Evolutionary conservation across 73 alveolate species (phyloP).

Genomic region (Uronychia binucleata): DNA sequence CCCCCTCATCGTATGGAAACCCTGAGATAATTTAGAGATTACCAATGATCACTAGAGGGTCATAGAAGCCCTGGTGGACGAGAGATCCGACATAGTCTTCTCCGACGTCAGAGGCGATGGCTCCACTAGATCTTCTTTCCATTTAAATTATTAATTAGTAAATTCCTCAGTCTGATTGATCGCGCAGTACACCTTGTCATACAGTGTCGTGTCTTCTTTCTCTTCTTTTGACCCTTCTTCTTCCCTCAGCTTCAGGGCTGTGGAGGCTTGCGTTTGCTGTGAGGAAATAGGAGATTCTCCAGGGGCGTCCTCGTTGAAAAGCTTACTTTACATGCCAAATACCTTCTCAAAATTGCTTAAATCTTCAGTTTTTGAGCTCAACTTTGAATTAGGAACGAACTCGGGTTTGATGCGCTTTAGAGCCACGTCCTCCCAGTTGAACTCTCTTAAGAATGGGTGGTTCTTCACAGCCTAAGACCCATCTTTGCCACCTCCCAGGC

Average conservation of each 20-base stretch:
- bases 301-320: too few species aligned
- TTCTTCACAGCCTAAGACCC: constrained; percentile 58
- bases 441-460: constrained; percentile 73
- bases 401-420: constrained; percentile 30
- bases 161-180: too few species aligned
- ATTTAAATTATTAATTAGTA: too few species aligned
- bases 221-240: too few species aligned
- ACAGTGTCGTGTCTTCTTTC: too few species aligned
- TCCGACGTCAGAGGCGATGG: neutral
- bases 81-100: constrained; percentile 18
- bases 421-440: constrained; percentile 70
- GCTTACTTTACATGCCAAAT: too few species aligned
- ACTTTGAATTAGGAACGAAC: neutral
- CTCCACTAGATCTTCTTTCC: constrained; percentile 2
- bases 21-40: constrained; percentile 26
- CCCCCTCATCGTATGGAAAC: constrained; percentile 58
- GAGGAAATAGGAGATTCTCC: too few species aligned
- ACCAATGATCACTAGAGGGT: constrained; percentile 29
- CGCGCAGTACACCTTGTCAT: too few species aligned
- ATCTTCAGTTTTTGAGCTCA: neutral
- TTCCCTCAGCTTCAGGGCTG: too few species aligned
- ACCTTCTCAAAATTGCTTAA: too few species aligned
- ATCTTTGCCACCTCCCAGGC: constrained; percentile 54
- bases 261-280: too few species aligned
- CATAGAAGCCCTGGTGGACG: constrained; percentile 38